Base-by-base conservation (phyloP, 768 basidiomycete genomes). In the Mycena sanguinolenta region DNA sequence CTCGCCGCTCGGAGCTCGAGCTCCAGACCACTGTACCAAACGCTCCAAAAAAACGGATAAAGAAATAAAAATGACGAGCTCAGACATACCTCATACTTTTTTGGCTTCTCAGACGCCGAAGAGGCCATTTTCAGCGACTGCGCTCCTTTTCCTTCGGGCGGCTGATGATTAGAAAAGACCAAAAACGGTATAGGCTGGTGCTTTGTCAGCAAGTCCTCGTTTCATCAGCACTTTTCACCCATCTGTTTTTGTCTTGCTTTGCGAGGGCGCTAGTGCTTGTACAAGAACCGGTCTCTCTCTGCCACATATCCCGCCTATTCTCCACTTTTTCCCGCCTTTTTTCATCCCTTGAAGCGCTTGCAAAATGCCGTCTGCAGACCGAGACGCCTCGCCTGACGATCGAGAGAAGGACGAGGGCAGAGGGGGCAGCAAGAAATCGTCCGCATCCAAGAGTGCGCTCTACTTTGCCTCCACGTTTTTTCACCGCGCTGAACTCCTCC, bases 391-490 rank as follows among this genome's bases (percentile, higher is more conserved):
- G 28, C 66, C 58, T 32, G 71, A 72, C 32, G 71, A 72, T 58
- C 66, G 71, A 57, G 71, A 68, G 55, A 67, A 73, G 57, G 72
- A 73, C 70, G 70, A 66, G 25, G 55, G 60, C 46, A 67, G 69
- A 67, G 69, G 69, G 50, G 65, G 66, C 23, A 46, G 36, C 66
- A 71, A 68, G 65, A 82, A 80, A 70, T 63, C 76, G 3, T 65
- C 79, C 6, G 71, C 77, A 10, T 81, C 81, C 53, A 82, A 82
- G 74, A 74, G 81, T 82, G 36, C 38, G 62, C 55, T 50, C 27
- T 2, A 0, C 53, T 19, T 21, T 42, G 50, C 25, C 42, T 55
- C 27, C 25, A 2, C 59, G 74, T 62, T 67, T 58, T 72, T 69
- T 62, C 34, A 38, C 58, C 30, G 30, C 14, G 36, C 60, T 68